Base-by-base conservation (phyloP, 1,284 basidiomycete species). In the Boletus semigastroideus region DNA sequence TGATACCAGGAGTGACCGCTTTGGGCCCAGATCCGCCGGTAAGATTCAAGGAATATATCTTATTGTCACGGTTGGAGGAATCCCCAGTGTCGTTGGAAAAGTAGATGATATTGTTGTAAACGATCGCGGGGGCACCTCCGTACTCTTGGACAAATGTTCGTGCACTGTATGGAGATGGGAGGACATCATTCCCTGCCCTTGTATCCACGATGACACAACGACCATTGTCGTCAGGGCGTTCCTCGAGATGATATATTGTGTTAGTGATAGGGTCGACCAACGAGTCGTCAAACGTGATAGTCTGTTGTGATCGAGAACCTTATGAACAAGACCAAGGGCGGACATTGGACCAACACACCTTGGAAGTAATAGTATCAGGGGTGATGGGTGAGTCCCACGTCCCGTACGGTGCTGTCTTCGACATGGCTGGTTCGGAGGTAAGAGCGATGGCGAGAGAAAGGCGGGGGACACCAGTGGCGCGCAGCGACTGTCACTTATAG, bases 321-420 rank as follows among this genome's bases (percentile, higher is more conserved):
- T 12, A 17, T 17, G 17, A 5, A 17, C 36, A 37, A 37, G 10
- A 13, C 17, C 11, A 4, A 31, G 36, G 17, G 17, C 12, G 19
- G 19, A 36, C 5, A 8, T 12, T 2, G 7, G 10, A 4, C 3
- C 2, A 41, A 37, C 54, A 12, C 37, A 60, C 60, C 37, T 27
- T 41, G 16, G 44, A 57, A 41, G 44, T 12, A 14, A 75, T 59
- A 12, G 63, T 65, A 20, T 69, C 66, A 1, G 69, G 46, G 20
- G 62, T 65, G 34, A 75, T 70, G 4, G 68, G 69, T 1, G 72
- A 73, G 1, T 46, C 52, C 73, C 74, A 74, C 34, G 60, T 69
- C 14, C 74, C 74, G 48, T 69, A 75, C 0, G 68, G 69, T 19
- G 70, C 71, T 19, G 16, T n/a, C 36, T 25, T 7, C n/a, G 40